Base-by-base conservation (phyloP, 139 green algal species). In the Edaphochlamys debaryana region DNA sequence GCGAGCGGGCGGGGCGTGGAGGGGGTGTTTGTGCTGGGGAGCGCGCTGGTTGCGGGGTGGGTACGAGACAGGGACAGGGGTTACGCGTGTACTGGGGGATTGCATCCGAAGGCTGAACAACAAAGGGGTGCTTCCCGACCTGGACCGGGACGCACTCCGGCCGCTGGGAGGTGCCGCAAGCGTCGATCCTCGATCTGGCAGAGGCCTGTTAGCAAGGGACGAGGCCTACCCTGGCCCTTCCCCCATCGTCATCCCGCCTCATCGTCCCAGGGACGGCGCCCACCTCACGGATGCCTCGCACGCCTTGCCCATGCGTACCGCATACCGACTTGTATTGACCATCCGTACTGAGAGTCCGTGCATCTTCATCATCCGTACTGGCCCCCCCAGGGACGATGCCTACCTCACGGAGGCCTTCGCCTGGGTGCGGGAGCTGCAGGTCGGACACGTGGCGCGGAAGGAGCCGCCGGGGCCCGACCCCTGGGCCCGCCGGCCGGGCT, bases 391-490 rank as follows among this genome's bases (percentile, higher is more conserved):
- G 79, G 79, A 85, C 37, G 79, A 85, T 38, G 41, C 6, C 9
- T 85, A 79, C 38, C 38, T 85, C 37, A 8, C 32, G 0, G 5
- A 20, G 5, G 56, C 56, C 36, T 45, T 79, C 11, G 52, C 45
- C 0, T 15, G 63, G 23, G 36, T 85, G 11, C 54, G 68, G 7
- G 68, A 70, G 36, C 79, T 85, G 68, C 68, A 85, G 32, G 23
- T 13, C 34, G 27, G 19, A 3, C 68, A 79, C 29, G 79, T 85
- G 20, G 54, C 40, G 0, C 68, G 37, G 23, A 27, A 45, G 8
- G 34, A 60, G 50, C 67, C 69, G 42, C 79, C 79, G 1, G 79
- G 69, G 29, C 13, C 37, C 6, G 69, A 77, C 79, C 79, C 69
- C 13, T 85, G 68, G 67, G 41, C 40, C 69, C 38, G 38, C 17